Conservation (phyloP, 345 rosid genomes). For the Hibiscus syriacus region DNA sequence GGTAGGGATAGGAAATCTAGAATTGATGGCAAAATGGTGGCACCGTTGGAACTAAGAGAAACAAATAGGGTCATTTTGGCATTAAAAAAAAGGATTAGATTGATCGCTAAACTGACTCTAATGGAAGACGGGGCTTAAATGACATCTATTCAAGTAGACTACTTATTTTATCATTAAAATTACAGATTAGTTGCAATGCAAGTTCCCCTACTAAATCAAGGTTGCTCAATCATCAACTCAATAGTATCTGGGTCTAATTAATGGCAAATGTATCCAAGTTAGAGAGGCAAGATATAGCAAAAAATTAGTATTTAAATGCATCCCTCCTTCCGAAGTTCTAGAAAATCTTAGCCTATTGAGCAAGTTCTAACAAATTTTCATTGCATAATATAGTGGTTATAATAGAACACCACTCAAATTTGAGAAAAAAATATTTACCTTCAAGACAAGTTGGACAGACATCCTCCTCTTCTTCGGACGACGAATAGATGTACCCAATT, state of each 20-base stretch:
- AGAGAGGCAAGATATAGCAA: neutral
- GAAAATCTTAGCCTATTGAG: neutral
- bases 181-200: neutral
- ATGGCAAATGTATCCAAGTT: neutral
- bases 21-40: too few relatives aligned
- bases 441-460: conserved; percentile 97
- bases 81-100: too few relatives aligned
- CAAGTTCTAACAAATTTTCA: neutral
- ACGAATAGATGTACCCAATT: conserved; percentile 39
- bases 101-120: neutral
- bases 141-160: neutral
- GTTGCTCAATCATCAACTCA: neutral
- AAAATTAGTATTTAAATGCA: neutral
- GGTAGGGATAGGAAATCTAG: too few relatives aligned
- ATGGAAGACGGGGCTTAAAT: neutral
- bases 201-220: neutral
- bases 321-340: neutral
- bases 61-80: too few relatives aligned
- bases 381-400: neutral
- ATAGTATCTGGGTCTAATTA: neutral
- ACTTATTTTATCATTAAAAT: neutral
- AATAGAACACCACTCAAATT: neutral
- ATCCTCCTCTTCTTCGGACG: conserved; percentile 89
- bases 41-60: too few relatives aligned
- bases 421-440: conserved; percentile 39